phyloP scores from a whole-genome alignment of 1,284 basidiomycete genomes.

The Cutaneotrichosporon mucoides region DNA sequence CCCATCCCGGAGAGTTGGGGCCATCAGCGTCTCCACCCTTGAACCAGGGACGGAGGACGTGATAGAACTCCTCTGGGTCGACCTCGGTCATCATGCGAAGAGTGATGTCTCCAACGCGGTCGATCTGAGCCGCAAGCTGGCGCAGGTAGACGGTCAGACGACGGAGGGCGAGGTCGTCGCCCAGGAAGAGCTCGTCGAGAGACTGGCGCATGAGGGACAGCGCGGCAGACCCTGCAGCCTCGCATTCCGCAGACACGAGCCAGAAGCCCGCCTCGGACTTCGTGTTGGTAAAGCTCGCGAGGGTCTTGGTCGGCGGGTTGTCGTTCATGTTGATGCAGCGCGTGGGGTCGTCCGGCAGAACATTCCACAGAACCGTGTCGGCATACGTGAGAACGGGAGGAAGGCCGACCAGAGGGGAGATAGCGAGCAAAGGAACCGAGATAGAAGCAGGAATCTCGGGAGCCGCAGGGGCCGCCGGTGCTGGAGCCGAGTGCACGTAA shows the following conservation, averaged over 20 bases:
- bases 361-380: conserved; percentile 91
- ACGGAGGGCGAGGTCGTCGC: conserved; percentile 68
- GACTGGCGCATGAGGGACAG: conserved; percentile 79
- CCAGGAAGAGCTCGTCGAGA: conserved; percentile 88
- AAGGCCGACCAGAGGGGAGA: conserved; percentile 70
- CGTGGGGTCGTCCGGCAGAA: conserved; percentile 56
- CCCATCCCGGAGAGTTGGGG: conserved; percentile 62
- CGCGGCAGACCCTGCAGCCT: conserved; percentile 80
- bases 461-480: conserved; percentile 18
- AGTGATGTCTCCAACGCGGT: conserved; percentile 62
- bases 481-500: conserved; percentile 67
- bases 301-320: conserved; percentile 55
- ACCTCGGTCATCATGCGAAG: conserved; percentile 67
- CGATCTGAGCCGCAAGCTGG: conserved; percentile 64
- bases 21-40: conserved; percentile 71
- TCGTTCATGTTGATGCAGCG: conserved; percentile 54
- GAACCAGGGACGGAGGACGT: conserved; percentile 87
- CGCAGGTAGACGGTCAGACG: conserved; percentile 71
- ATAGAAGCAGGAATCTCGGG: conserved; percentile 61
- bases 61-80: conserved; percentile 76
- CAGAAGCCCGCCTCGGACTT: conserved; percentile 87
- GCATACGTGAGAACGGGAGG: conserved; percentile 91
- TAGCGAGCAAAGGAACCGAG: conserved; percentile 71
- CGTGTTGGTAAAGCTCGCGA: conserved; percentile 70
- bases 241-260: conserved; percentile 82